Percentiles rank a stretch among this genome's conserved stretches.
These are phyloP conservation scores for Phanerochaete carnosa DNA, from an alignment of 768 basidiomycete species.

Conservation along the genomic window DNA sequence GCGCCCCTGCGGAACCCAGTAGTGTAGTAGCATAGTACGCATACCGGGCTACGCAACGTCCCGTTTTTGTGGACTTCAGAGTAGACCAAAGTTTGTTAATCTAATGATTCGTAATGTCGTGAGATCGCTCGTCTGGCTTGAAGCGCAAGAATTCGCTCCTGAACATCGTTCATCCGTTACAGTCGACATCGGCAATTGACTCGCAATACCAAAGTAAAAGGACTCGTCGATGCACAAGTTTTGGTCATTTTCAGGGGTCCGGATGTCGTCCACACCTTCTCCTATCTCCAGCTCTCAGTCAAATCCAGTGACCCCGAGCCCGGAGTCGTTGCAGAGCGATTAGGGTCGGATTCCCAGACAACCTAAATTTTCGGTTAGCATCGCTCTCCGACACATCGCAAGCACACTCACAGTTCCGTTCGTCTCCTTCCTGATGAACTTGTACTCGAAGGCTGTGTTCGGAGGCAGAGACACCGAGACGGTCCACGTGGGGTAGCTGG, in stretches of 20 bases:
- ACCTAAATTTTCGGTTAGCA: slow-evolving; percentile 32
- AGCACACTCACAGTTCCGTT: slow-evolving; percentile 42
- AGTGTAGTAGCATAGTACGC: not conserved
- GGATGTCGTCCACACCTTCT: too few relatives aligned
- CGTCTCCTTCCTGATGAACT: slow-evolving; percentile 56
- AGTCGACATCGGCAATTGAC: too few relatives aligned
- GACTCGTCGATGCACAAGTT: too few relatives aligned
- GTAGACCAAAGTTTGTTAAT: slow-evolving; percentile 2
- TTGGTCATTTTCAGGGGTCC: too few relatives aligned
- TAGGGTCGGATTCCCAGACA: slow-evolving; percentile 62
- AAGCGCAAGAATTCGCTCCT: not conserved
- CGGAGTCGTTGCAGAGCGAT: slow-evolving; percentile 43
- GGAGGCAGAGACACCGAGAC: slow-evolving; percentile 48
- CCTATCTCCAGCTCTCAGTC: slow-evolving; percentile 43
- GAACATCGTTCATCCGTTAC: too few relatives aligned
- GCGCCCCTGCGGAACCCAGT: not conserved
- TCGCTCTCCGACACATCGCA: not conserved
- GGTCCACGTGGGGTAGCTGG: slow-evolving; percentile 53
- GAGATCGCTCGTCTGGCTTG: not conserved
- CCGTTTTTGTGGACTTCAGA: slow-evolving; percentile 1
- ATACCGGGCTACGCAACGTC: not conserved
- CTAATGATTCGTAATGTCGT: not conserved
- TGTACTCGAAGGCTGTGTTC: slow-evolving; percentile 51
- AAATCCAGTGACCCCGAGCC: slow-evolving; percentile 39
- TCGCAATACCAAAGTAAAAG: too few relatives aligned